Percentiles rank a stretch among this genome's conserved stretches.
Conservation (phyloP, 2,329 filamentous ascomycete genomes). For the Blastomyces percursus region DNA sequence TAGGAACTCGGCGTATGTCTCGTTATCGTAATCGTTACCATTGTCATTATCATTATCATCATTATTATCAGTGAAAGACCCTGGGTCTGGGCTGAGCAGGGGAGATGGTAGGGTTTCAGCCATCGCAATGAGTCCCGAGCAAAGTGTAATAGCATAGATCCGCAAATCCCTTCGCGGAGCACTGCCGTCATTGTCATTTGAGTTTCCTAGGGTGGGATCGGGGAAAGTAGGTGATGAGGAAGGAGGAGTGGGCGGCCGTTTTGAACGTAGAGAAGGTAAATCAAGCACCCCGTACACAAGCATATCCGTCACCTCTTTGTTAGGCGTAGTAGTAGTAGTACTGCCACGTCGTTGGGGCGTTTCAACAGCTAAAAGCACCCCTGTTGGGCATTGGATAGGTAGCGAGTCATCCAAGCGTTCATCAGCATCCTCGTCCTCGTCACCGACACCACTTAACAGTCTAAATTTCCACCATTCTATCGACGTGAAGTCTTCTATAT, state of each 20-base stretch:
- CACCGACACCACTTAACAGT: slow-evolving; percentile 26
- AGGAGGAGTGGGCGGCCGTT: slow-evolving; percentile 26
- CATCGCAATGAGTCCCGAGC: slow-evolving; percentile 24
- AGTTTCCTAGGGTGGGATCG: slow-evolving; percentile 17
- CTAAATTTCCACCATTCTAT: slow-evolving; percentile 31
- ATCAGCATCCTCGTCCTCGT: slow-evolving; percentile 27
- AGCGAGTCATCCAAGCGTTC: slow-evolving; percentile 9
- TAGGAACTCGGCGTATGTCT: slow-evolving; percentile 26
- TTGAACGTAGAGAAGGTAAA: slow-evolving; percentile 6
- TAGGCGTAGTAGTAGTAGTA: slow-evolving; percentile 5
- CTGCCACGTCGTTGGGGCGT: slow-evolving; percentile 13
- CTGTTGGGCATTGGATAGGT: slow-evolving; percentile 30
- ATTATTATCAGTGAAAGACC: not conserved
- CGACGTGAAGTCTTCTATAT: slow-evolving; percentile 23
- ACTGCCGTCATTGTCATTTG: slow-evolving; percentile 5
- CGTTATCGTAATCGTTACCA: slow-evolving; percentile 7
- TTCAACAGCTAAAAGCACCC: slow-evolving; percentile 27
- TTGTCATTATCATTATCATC: slow-evolving; percentile 8
- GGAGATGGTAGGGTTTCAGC: slow-evolving; percentile 27
- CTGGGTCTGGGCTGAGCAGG: slow-evolving; percentile 16
- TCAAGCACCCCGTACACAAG: slow-evolving; percentile 32
- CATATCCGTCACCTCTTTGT: slow-evolving; percentile 24
- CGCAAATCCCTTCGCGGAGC: slow-evolving; percentile 22
- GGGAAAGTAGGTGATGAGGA: slow-evolving; percentile 28
- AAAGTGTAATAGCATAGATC: slow-evolving; percentile 30